Conservation (phyloP, 305 asterid genomes). For the Vinca major region DNA sequence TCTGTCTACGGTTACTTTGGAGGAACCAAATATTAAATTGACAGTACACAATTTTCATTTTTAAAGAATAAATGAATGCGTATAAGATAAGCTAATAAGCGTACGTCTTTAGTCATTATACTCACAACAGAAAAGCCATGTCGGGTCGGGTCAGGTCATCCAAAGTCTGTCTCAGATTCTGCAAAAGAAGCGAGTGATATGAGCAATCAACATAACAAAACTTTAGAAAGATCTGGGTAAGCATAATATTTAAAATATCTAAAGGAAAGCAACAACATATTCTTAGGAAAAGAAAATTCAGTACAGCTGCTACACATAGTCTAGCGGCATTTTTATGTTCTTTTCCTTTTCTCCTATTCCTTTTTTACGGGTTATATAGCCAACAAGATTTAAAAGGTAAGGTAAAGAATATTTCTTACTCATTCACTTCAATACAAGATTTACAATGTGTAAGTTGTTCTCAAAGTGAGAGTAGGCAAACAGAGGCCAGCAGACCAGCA, state of each 20-base stretch:
- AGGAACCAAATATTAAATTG: not conserved
- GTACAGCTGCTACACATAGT: not conserved
- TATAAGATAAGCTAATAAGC: slow-evolving; percentile 8
- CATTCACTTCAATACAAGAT: not conserved
- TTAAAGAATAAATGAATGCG: not conserved
- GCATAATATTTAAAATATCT: not conserved
- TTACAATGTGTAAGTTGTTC: not conserved
- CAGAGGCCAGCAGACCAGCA: not conserved
- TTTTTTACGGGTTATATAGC: not conserved
- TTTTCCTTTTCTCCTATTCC: not conserved
- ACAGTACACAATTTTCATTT: not conserved
- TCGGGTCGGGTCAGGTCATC: slow-evolving; percentile 88
- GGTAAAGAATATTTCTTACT: not conserved
- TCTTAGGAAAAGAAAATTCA: not conserved
- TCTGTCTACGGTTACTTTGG: not conserved
- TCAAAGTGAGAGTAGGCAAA: not conserved
- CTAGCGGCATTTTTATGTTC: not conserved
- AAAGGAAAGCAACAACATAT: not conserved
- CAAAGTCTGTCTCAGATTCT: slow-evolving; percentile 91
- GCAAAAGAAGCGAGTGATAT: slow-evolving; percentile 24
- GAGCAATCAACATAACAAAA: slow-evolving; percentile 5
- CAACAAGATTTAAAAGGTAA: not conserved
- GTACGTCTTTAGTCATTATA: slow-evolving; percentile 22
- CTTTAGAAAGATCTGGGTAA: not conserved
- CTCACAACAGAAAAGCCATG: slow-evolving; percentile 96